Percentiles rank a stretch among this genome's conserved stretches.
Conservation (phyloP, 139 green algal species). For the Chlamydomonas applanata region DNA sequence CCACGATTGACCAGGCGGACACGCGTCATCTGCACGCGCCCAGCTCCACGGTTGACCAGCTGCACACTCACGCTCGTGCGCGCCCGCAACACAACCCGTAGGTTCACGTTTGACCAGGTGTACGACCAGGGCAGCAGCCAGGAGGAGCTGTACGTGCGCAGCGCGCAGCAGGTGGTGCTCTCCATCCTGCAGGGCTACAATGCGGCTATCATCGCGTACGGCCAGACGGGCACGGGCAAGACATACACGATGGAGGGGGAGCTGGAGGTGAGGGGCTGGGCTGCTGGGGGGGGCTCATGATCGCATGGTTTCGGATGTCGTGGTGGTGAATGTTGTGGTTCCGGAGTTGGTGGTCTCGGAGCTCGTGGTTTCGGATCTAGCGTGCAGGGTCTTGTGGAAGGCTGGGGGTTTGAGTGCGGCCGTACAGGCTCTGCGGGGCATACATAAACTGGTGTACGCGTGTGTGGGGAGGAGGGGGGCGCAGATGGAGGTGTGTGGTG, state of each 20-base stretch:
- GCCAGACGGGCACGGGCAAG: constrained; percentile 88
- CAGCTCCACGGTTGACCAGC: too few relatives aligned
- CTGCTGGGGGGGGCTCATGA: neutral
- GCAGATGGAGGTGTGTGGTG: too few relatives aligned
- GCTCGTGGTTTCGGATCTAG: too few relatives aligned
- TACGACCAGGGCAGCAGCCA: constrained; percentile 78
- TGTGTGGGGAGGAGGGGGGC: too few relatives aligned
- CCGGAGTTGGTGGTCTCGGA: too few relatives aligned
- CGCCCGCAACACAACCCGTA: constrained; percentile 2
- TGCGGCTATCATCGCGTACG: constrained; percentile 89
- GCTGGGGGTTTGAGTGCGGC: too few relatives aligned
- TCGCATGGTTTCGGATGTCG: too few relatives aligned
- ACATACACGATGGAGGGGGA: constrained; percentile 91
- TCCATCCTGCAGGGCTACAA: constrained; percentile 89
- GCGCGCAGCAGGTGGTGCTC: constrained; percentile 74
- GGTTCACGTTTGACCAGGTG: constrained; percentile 93
- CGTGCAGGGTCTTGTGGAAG: too few relatives aligned
- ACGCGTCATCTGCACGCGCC: neutral
- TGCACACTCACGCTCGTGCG: neutral
- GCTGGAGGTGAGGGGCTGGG: constrained; percentile 16
- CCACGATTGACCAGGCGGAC: too few relatives aligned
- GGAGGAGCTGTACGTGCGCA: constrained; percentile 77
- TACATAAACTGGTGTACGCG: too few relatives aligned
- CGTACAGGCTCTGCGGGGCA: too few relatives aligned
- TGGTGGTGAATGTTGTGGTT: too few relatives aligned